Conservation (phyloP, 768 basidiomycete genomes). For the Sporobolomyces phaffii region DNA sequence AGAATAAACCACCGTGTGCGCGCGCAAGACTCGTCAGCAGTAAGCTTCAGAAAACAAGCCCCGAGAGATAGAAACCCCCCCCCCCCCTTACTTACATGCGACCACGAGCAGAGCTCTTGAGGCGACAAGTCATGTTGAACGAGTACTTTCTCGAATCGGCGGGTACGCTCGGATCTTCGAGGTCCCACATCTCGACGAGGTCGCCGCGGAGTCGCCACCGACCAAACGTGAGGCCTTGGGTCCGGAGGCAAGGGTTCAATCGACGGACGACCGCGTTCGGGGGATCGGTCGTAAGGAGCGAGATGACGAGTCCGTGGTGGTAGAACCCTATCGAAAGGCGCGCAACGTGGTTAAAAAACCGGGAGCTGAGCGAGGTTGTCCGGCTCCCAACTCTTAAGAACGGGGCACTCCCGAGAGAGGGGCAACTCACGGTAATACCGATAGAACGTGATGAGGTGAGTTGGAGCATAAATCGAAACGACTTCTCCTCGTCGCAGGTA, state of each 20-base stretch:
- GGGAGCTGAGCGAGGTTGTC: too few relatives aligned
- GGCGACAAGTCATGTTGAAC: constrained; percentile 31
- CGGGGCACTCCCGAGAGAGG: too few relatives aligned
- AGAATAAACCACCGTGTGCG: too few relatives aligned
- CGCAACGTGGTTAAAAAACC: too few relatives aligned
- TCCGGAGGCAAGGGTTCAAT: constrained; percentile 31
- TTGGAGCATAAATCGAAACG: constrained; percentile 28
- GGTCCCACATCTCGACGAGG: constrained; percentile 24
- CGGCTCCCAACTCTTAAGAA: too few relatives aligned
- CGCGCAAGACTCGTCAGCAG: too few relatives aligned
- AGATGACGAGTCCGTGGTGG: constrained; percentile 41
- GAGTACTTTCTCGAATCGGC: constrained; percentile 34
- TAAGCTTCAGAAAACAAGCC: too few relatives aligned
- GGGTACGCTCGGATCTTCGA: constrained; percentile 29
- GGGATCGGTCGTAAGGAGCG: constrained; percentile 39
- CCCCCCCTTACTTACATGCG: constrained; percentile 37
- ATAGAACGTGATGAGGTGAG: constrained; percentile 41
- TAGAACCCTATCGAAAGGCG: constrained; percentile 40
- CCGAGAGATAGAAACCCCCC: too few relatives aligned
- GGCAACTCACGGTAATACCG: constrained; percentile 26
- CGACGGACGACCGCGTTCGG: constrained; percentile 36
- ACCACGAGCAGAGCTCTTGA: constrained; percentile 38
- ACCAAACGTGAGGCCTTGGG: constrained; percentile 34
- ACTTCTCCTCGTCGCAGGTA: constrained; percentile 40
- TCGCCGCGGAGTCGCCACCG: constrained; percentile 39